A percentile compares a stretch with the other conserved stretches of the same genome.
Evolutionary conservation across 495 filamentous ascomycete species (phyloP).

Genomic region (Aspergillus carlsbadensis): DNA sequence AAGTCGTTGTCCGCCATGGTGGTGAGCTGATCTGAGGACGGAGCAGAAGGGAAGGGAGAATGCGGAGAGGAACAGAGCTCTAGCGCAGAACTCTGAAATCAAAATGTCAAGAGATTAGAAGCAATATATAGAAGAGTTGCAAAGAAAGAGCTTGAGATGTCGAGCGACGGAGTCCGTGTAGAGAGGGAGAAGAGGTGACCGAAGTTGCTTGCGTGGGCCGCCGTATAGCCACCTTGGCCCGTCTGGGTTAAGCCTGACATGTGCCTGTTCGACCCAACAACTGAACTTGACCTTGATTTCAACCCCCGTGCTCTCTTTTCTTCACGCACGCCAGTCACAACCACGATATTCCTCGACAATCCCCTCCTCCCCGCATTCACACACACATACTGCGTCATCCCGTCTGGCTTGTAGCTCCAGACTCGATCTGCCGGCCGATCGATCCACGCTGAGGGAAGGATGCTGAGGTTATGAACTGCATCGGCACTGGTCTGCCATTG

Average conservation of each 20-base stretch:
- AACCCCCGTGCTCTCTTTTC: slow-evolving; percentile 22
- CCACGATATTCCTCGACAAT: slow-evolving; percentile 1
- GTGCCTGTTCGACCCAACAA: slow-evolving; percentile 28
- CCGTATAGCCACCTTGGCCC: slow-evolving; percentile 20
- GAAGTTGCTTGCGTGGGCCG: slow-evolving; percentile 21
- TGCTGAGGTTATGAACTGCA: slow-evolving; percentile 51
- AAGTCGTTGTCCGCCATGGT: slow-evolving; percentile 69
- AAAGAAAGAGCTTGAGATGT: not conserved
- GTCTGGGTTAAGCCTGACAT: slow-evolving; percentile 28
- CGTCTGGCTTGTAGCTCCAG: slow-evolving; percentile 17
- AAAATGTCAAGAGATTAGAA: not conserved
- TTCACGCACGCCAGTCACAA: slow-evolving; percentile 13
- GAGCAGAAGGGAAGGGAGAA: not conserved
- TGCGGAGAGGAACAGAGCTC: not conserved
- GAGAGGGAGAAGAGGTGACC: slow-evolving; percentile 1
- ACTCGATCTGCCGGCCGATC: slow-evolving; percentile 16
- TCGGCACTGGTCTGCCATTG: slow-evolving; percentile 47
- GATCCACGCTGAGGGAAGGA: slow-evolving; percentile 25
- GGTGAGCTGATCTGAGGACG: slow-evolving; percentile 24
- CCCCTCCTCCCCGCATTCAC: slow-evolving; percentile 1
- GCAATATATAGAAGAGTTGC: slow-evolving; percentile 1
- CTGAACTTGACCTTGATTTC: slow-evolving; percentile 13
- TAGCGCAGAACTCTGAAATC: not conserved
- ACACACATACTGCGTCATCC: slow-evolving; percentile 1
- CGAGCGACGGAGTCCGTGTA: not conserved